Percentiles rank a stretch among this genome's conserved stretches.
phyloP scores from a whole-genome alignment of 306 rosid genomes.

The Rosa chinensis region DNA sequence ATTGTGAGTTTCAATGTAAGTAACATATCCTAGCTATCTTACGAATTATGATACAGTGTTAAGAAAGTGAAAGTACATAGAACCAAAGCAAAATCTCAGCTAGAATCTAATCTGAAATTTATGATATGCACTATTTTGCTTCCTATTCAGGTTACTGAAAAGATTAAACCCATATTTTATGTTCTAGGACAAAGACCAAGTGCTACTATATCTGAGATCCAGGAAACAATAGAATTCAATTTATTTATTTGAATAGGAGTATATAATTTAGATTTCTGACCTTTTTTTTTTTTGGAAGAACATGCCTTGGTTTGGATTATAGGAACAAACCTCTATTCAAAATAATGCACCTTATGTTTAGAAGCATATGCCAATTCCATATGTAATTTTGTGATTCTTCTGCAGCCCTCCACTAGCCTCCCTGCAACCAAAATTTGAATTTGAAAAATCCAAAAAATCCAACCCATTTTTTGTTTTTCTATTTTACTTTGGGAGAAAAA shows the following conservation, averaged over 20 bases:
- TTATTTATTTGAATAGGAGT: neutral
- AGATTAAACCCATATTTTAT: neutral
- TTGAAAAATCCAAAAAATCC: neutral
- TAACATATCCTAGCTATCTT: constrained; percentile 16
- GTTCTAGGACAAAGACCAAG: constrained; percentile 5
- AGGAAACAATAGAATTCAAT: neutral
- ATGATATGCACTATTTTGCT: neutral
- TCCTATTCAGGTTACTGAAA: neutral
- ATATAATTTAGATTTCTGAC: neutral
- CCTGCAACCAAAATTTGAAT: constrained; percentile 28
- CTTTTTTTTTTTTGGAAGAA: neutral
- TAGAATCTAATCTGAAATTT: constrained; percentile 22
- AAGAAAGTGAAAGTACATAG: constrained; percentile 35
- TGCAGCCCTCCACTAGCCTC: constrained; percentile 25
- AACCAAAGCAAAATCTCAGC: constrained; percentile 22
- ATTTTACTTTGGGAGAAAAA: neutral
- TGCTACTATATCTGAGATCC: neutral
- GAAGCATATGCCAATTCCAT: constrained; percentile 12
- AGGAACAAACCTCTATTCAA: neutral
- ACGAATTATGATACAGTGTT: constrained; percentile 21
- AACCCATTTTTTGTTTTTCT: neutral
- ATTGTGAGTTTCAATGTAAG: constrained; percentile 54
- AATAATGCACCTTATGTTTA: constrained; percentile 29
- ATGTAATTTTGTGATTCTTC: constrained; percentile 13
- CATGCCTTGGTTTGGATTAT: neutral